A percentile compares a stretch with the other conserved stretches of the same genome.
phyloP scores from a whole-genome alignment of 352 stramenopile genomes.

The Globisporangium paroecandrum region DNA sequence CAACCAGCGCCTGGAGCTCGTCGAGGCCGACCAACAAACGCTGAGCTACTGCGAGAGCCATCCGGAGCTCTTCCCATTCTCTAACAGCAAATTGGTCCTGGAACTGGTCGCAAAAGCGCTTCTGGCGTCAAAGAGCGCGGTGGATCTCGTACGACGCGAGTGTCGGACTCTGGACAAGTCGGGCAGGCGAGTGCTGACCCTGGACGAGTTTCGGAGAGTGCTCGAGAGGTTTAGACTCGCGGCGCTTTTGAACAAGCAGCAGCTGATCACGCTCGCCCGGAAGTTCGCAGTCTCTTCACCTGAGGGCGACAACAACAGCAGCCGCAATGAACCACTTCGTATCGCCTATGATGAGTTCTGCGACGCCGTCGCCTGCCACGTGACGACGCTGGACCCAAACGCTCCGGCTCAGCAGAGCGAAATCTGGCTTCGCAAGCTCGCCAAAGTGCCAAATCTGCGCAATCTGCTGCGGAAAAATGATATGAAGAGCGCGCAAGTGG shows the following conservation, averaged over 20 bases:
- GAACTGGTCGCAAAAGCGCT: constrained; percentile 22
- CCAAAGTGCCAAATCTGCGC: constrained; percentile 26
- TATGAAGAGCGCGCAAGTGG: background rate
- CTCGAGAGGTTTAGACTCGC: constrained; percentile 19
- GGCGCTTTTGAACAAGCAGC: constrained; percentile 51
- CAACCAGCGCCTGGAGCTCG: constrained; percentile 57
- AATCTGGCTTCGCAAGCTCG: constrained; percentile 25
- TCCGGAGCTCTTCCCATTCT: constrained; percentile 62
- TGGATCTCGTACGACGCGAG: constrained; percentile 32
- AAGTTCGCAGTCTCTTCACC: constrained; percentile 24
- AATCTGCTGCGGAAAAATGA: constrained; percentile 19
- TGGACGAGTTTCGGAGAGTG: constrained; percentile 28
- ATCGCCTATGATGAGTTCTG: constrained; percentile 66
- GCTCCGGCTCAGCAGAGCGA: constrained; percentile 2
- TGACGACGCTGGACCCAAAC: background rate
- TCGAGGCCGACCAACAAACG: constrained; percentile 76
- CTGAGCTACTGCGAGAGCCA: constrained; percentile 76
- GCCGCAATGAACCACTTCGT: background rate
- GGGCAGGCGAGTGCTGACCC: constrained; percentile 17
- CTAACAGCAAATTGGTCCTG: constrained; percentile 41
- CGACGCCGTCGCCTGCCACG: constrained; percentile 30
- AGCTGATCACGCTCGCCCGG: constrained; percentile 58
- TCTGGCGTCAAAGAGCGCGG: constrained; percentile 13
- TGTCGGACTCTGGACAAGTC: constrained; percentile 32
- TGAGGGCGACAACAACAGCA: constrained; percentile 10